phyloP scores from a whole-genome alignment of 2,329 filamentous ascomycete genomes.

The Sarocladiaceae sp. region DNA sequence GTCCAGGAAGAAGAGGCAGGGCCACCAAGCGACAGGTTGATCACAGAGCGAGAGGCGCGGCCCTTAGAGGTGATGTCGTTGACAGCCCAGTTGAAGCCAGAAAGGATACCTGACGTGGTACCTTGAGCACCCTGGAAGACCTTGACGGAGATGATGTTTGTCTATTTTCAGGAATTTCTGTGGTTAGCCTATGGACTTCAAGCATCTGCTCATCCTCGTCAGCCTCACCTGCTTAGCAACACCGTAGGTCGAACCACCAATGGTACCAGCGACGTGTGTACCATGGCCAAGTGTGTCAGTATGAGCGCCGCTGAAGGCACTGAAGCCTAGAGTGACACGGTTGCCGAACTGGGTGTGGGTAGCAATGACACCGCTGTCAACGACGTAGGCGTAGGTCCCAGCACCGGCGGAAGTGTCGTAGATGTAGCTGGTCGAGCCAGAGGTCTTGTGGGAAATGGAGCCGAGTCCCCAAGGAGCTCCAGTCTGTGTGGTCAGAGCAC shows the following conservation, averaged over 20 bases:
- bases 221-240: conserved; percentile 36
- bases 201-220: not conserved
- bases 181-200: not conserved
- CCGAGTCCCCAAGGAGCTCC: conserved; percentile 28
- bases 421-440: conserved; percentile 33
- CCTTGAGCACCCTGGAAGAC: conserved; percentile 31
- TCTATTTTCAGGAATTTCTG: not conserved
- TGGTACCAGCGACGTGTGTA: conserved; percentile 35
- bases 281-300: conserved; percentile 35
- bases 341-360: conserved; percentile 51
- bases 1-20: conserved; percentile 41
- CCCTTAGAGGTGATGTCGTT: conserved; percentile 37
- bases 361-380: conserved; percentile 57
- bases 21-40: conserved; percentile 54
- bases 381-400: conserved; percentile 54
- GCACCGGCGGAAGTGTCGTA: conserved; percentile 46
- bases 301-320: conserved; percentile 21
- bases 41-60: conserved; percentile 37
- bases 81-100: conserved; percentile 38
- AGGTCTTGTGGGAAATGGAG: conserved; percentile 24
- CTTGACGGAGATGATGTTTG: conserved; percentile 41
- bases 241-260: conserved; percentile 29
- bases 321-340: conserved; percentile 35
- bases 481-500: conserved; percentile 23
- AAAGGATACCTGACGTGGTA: conserved; percentile 26